Conservation (phyloP, 2,329 filamentous ascomycete genomes). For the Aureobasidium sp. region DNA sequence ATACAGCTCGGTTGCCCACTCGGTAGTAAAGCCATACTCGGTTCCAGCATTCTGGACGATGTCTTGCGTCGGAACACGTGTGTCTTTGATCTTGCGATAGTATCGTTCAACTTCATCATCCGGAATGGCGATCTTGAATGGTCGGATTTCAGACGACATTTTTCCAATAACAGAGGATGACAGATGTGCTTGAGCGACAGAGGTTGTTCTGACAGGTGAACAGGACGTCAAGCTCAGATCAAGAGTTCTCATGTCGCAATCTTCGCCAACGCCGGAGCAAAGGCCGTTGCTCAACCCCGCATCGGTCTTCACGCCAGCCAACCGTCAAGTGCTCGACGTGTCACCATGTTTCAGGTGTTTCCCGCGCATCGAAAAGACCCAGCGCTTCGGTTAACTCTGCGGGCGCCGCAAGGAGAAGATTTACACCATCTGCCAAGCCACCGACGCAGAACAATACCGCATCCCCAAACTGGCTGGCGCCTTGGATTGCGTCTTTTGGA, state of each 20-base stretch:
- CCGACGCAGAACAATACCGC: neutral
- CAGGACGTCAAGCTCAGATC: neutral
- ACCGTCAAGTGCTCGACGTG: neutral
- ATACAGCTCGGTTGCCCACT: conserved; percentile 32
- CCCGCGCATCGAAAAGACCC: neutral
- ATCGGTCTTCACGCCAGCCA: neutral
- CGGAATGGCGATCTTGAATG: conserved; percentile 30
- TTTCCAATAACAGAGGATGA: neutral
- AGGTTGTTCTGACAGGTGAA: neutral
- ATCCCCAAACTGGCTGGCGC: neutral
- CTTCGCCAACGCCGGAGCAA: neutral
- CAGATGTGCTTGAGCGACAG: too few relatives aligned
- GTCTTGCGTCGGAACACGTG: conserved; percentile 27
- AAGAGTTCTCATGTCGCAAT: neutral
- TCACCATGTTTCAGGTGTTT: neutral
- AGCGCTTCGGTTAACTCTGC: neutral
- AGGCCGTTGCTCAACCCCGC: neutral
- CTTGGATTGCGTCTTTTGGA: neutral
- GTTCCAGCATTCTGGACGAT: conserved; percentile 32
- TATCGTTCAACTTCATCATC: conserved; percentile 31
- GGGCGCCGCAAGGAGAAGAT: too few relatives aligned
- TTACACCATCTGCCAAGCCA: neutral
- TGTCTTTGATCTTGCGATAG: conserved; percentile 31
- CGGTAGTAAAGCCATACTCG: conserved; percentile 29
- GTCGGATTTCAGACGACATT: neutral